Evolutionary conservation across 768 basidiomycete genomes (phyloP).

Genomic region (Tricholoma sp.): DNA sequence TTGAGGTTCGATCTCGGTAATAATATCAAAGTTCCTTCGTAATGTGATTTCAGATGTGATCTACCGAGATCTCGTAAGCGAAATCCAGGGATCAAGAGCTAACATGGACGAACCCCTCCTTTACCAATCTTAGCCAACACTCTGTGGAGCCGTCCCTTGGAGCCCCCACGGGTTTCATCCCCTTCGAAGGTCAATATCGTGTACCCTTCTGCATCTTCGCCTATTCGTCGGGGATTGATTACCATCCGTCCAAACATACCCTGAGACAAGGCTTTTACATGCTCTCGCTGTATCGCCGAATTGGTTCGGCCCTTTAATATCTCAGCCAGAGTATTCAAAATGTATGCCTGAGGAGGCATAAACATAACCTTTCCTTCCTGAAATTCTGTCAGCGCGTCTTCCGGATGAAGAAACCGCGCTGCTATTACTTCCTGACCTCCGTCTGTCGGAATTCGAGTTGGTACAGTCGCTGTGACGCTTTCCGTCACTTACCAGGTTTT

Average conservation of each 20-base stretch:
- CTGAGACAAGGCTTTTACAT: conserved; percentile 40
- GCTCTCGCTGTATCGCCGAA: conserved; percentile 40
- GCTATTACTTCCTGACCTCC: conserved; percentile 66
- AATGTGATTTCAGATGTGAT: conserved; percentile 45
- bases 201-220: conserved; percentile 38
- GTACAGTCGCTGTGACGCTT: background rate
- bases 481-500: conserved; percentile 39
- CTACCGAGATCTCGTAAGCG: conserved; percentile 25
- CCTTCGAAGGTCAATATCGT: conserved; percentile 60
- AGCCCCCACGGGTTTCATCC: conserved; percentile 62
- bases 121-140: conserved; percentile 42
- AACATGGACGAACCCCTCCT: conserved; percentile 41
- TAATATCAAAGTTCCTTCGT: conserved; percentile 63
- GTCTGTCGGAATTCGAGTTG: conserved; percentile 28
- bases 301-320: conserved; percentile 40
- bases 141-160: conserved; percentile 55
- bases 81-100: conserved; percentile 1
- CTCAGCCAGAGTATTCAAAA: conserved; percentile 54
- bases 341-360: conserved; percentile 75
- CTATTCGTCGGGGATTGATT: conserved; percentile 43
- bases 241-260: conserved; percentile 60
- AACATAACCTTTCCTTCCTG: conserved; percentile 45
- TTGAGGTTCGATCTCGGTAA: conserved; percentile 43
- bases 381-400: conserved; percentile 47
- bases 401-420: conserved; percentile 60